Evolutionary conservation across 2,329 filamentous ascomycete species (phyloP), one percentile per base, ranked within the genome.

Genomic region (Aspergillus quadrilineatus): DNA sequence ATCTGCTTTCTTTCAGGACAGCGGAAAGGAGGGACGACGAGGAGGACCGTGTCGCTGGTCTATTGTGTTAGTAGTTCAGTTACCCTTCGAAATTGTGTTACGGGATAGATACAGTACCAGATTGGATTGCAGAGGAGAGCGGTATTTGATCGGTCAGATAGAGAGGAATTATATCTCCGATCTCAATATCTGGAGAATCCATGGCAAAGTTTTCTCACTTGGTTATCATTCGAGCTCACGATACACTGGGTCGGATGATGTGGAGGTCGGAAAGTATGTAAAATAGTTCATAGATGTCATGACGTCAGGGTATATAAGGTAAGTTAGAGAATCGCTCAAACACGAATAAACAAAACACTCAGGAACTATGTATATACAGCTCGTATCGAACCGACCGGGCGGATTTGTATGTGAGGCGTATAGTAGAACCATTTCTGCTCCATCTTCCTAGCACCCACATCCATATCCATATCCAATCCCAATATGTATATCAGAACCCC

Each of bases 241-340:
- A 15, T 14, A 22, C 14, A 29, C 22, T 37, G 12, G 10, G 10
- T 37, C 34, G 34, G 34, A 37, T 37, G 10, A 14, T 14, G 4
- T 14, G 34, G 34, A 14, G 34, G 34, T 14, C 12, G 34, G 9
- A 10, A 30, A 22, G 45, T 36, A 48, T 36, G 22, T 22, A 22
- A 22, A 22, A 36, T 22, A 48, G 17, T 37, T 9, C 17, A n/a
- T 9, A 36, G n/a, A 10, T 48, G 43, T 53, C 42, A 53, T 53
- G 50, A 53, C 50, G 50, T 53, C 50, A 43, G 51, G 51, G 51
- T 39, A 10, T 37, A 14, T 43, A 15, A 7, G 9, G 42, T 45
- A 45, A 22, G 22, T 37, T 12, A 14, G 34, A 5, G 12, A 12
- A 37, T 42, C 7, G 7, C 14, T 7, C 14, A 17, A 8, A 42